Base-by-base conservation (phyloP, 345 rosid species). In the Citrus glauca region DNA sequence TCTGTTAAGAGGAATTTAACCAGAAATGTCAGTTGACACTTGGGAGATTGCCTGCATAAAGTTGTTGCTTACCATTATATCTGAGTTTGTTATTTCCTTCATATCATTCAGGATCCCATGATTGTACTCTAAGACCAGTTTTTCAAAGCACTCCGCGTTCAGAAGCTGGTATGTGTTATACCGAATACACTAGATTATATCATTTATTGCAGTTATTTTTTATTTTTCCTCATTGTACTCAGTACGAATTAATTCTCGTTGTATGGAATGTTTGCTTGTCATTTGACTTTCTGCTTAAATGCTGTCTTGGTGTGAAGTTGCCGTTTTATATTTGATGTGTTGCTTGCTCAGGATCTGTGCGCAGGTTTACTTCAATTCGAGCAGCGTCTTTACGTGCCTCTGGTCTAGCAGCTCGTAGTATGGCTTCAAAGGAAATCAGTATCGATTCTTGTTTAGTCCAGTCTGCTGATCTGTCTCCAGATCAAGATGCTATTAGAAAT, bases 281-380 rank as follows among this genome's bases (percentile, higher is more conserved):
- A 60, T 35, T 25, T 59, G 33, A 13, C 5, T 14, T 14, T 35
- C 22, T 59, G 16, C 66, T 57, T 71, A 2, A 50, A 53, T 76
- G 56, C 63, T 37, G 27, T 80, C 45, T 69, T 30, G 28, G 5
- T 8, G 6, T 67, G 67, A 27, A 59, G 30, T 76, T 70, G 61
- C 10, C 32, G 3, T 33, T 32, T 22, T 73, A 56, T 61, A 66
- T 71, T 69, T 73, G 70, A 57, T 30, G 75, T 25, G 9, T 70
- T 38, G 33, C 69, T 66, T 68, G 20, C 50, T 57, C 76, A 89
- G 93, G 86, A 76, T 77, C 91, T 80, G 77, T 60, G 50, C 83
- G 76, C 69, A 86, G 91, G 80, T 93, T 91, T 59, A 83, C 92
- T 78, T 91, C 94, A 81, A 81, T 94, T 79, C 95, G 97, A 71